Conservation (phyloP, 148 eudicot species). For the Limonium bicolor region DNA sequence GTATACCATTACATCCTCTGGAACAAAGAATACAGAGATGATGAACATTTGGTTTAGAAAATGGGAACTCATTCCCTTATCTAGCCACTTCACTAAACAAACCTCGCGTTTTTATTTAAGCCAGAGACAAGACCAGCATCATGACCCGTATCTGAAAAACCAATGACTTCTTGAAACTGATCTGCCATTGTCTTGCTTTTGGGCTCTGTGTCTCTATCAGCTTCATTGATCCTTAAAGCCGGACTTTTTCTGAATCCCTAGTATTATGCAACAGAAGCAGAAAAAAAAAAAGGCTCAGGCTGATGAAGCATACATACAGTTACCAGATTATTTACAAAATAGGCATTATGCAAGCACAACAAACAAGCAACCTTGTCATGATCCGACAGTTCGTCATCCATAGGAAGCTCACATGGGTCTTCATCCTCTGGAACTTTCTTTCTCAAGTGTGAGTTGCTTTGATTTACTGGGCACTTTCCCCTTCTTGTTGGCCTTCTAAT, state of each 20-base stretch:
- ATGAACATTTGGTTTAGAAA: conserved; percentile 2
- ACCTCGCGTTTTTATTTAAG: conserved; percentile 35
- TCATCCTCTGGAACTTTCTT: conserved; percentile 16
- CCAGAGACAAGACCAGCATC: conserved; percentile 12
- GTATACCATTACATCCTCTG: conserved; percentile 28
- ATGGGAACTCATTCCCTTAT: background rate
- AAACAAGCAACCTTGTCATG: conserved; percentile 41
- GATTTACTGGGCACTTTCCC: conserved; percentile 9
- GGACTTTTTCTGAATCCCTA: no score
- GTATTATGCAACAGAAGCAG: no score
- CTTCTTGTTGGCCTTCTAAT: conserved; percentile 17
- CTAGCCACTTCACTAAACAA: conserved; percentile 15
- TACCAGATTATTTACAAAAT: background rate
- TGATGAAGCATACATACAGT: background rate
- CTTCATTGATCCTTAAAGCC: conserved; percentile 27
- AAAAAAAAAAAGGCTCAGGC: conserved; percentile 1
- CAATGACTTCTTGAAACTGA: conserved; percentile 69
- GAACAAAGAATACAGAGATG: conserved; percentile 6
- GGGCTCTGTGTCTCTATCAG: conserved; percentile 14
- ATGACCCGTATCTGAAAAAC: conserved; percentile 27
- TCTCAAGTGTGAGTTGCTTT: conserved; percentile 14
- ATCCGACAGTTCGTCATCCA: conserved; percentile 34
- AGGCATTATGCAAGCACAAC: background rate
- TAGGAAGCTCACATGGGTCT: conserved; percentile 28
- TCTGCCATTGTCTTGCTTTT: conserved; percentile 54